Percentiles rank a stretch among this genome's conserved stretches.
phyloP scores from a whole-genome alignment of 306 rosid species.

The Urtica urens region DNA sequence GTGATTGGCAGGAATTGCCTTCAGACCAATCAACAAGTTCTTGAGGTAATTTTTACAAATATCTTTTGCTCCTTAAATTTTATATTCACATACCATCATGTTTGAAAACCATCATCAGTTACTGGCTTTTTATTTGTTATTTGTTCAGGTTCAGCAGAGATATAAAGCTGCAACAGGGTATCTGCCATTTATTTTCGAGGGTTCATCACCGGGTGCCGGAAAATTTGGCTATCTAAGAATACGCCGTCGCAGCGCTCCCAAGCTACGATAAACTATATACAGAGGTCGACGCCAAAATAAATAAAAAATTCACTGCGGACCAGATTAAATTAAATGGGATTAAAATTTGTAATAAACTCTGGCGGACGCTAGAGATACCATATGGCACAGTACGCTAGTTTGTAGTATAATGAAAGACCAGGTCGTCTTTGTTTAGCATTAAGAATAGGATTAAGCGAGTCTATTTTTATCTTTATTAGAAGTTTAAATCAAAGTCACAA shows the following conservation, averaged over 20 bases:
- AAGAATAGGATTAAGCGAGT: no score
- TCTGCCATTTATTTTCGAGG: slow-evolving; percentile 69
- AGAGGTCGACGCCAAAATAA: no score
- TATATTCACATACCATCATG: background rate
- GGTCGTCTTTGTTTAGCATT: no score
- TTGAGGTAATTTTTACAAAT: slow-evolving; percentile 36
- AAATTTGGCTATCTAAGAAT: slow-evolving; percentile 65
- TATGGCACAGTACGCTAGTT: no score
- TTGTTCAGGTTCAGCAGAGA: slow-evolving; percentile 65
- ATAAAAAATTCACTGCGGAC: no score
- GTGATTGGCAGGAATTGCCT: slow-evolving; percentile 65
- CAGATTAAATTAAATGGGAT: no score
- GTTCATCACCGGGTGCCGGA: slow-evolving; percentile 92
- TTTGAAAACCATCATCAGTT: background rate
- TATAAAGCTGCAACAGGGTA: slow-evolving; percentile 77
- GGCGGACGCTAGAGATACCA: no score
- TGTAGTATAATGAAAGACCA: no score
- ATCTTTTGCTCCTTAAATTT: background rate
- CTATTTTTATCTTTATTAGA: no score
- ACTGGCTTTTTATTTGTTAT: background rate
- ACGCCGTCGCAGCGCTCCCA: slow-evolving; percentile 26
- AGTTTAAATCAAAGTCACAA: no score
- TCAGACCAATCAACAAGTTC: slow-evolving; percentile 62
- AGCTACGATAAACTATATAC: background rate
- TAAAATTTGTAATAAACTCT: no score